phyloP scores from a whole-genome alignment of 2,329 filamentous ascomycete genomes.

The Diaporthe citri region DNA sequence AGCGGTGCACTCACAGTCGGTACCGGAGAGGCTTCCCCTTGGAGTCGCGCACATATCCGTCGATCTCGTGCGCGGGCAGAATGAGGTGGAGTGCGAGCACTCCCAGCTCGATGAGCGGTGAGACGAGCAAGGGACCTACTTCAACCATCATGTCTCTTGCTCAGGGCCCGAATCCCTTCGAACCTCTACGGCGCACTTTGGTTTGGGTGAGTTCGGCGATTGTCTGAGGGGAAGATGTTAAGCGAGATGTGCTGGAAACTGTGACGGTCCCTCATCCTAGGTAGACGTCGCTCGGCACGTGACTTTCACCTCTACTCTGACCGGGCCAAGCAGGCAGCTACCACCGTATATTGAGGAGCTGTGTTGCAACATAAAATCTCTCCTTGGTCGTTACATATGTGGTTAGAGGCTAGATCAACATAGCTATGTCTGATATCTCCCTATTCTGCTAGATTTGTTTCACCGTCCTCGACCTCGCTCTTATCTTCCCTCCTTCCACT shows the following conservation, averaged over 20 bases:
- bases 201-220: not conserved
- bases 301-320: not conserved
- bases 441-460: no score
- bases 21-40: constrained; percentile 36
- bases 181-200: not conserved
- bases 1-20: constrained; percentile 25
- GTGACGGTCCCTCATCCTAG: not conserved
- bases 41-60: constrained; percentile 36
- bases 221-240: constrained; percentile 3
- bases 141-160: not conserved
- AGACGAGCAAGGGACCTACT: constrained; percentile 21
- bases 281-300: not conserved
- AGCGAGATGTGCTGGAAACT: not conserved
- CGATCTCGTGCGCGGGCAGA: constrained; percentile 25
- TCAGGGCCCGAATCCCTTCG: not conserved
- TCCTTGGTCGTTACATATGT: not conserved
- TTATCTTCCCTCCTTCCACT: no score
- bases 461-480: no score
- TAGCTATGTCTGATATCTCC: no score
- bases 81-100: constrained; percentile 34
- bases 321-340: not conserved
- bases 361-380: not conserved
- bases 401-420: not conserved
- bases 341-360: not conserved
- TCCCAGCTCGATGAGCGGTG: constrained; percentile 34